These are phyloP conservation scores for Podospora tetraspora DNA, from an alignment of 495 filamentous ascomycete genomes.

Conservation along the genomic window DNA sequence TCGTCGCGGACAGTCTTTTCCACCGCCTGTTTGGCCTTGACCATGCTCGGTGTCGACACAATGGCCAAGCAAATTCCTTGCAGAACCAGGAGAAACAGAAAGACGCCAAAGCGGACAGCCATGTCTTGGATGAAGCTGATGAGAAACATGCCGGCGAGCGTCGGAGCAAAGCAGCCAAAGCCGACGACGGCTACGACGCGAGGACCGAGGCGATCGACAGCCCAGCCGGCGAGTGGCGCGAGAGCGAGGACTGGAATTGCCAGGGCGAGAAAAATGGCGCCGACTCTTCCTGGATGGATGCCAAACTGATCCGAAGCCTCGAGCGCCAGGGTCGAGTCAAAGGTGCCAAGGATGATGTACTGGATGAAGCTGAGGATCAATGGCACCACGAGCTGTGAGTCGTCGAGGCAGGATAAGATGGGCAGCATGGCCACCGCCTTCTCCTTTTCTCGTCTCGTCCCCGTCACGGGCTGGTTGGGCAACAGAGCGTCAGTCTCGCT, in stretches of 20 bases:
- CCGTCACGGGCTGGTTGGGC: not conserved
- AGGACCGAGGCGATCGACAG: conserved; percentile 11
- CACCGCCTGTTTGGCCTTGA: conserved; percentile 13
- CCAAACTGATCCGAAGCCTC: conserved; percentile 1
- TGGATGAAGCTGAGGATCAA: conserved; percentile 10
- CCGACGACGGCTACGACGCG: conserved; percentile 3
- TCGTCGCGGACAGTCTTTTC: conserved; percentile 1
- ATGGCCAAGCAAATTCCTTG: conserved; percentile 10
- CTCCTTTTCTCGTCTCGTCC: not conserved
- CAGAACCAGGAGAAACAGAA: not conserved
- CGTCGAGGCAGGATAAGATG: conserved; percentile 9
- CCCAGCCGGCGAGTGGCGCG: conserved; percentile 8
- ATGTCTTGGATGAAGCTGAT: not conserved
- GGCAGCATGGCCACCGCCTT: conserved; percentile 3
- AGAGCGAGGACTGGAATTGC: conserved; percentile 2
- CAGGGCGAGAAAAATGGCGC: conserved; percentile 9
- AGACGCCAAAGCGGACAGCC: not conserved
- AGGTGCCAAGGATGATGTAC: conserved; percentile 9
- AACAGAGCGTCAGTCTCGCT: not conserved
- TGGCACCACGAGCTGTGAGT: conserved; percentile 7
- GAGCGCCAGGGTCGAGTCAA: conserved; percentile 10
- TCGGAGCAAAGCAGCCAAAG: conserved; percentile 2
- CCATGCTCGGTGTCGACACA: conserved; percentile 10
- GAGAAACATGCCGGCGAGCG: not conserved
- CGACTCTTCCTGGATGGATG: conserved; percentile 3